Percentiles rank a stretch among this genome's conserved stretches.
Evolutionary conservation across 805 yeast species (phyloP).

Genomic region (Candida loeiensis): DNA sequence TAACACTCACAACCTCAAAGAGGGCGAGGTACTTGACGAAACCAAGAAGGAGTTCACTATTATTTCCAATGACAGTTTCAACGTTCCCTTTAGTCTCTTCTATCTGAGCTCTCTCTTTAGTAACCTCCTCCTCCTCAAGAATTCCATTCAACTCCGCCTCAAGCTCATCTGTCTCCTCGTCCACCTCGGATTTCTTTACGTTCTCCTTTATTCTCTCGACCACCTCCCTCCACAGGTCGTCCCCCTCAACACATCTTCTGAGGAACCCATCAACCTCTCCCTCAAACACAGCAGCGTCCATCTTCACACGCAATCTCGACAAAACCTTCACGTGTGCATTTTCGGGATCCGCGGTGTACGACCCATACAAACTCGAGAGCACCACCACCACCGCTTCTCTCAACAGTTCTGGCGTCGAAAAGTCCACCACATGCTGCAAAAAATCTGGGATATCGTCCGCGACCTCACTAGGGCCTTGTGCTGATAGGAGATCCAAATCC

Average conservation of each 20-base stretch:
- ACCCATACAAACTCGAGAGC: constrained; percentile 7
- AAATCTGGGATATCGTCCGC: constrained; percentile 14
- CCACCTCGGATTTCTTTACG: not conserved
- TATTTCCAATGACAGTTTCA: not conserved
- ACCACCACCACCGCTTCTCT: constrained; percentile 5
- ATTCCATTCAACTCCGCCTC: constrained; percentile 2
- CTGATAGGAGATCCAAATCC: constrained; percentile 24
- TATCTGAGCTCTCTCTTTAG: not conserved
- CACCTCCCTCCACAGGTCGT: not conserved
- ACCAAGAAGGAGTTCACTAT: not conserved
- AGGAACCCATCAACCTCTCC: constrained; percentile 10
- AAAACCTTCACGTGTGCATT: constrained; percentile 15
- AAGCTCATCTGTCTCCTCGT: not conserved
- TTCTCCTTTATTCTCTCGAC: not conserved
- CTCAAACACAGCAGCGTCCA: constrained; percentile 9
- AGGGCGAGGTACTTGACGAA: not conserved
- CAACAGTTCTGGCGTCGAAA: constrained; percentile 2
- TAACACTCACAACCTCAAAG: not conserved
- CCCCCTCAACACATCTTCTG: not conserved
- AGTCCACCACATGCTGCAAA: constrained; percentile 11
- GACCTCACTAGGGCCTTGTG: constrained; percentile 14
- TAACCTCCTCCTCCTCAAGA: not conserved
- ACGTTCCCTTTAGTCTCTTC: not conserved
- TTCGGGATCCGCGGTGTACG: constrained; percentile 13
- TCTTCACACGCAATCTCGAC: constrained; percentile 8